Percentiles rank a stretch among this genome's conserved stretches.
Evolutionary conservation across 345 rosid species (phyloP).

Genomic region (Moricandia arvensis): DNA sequence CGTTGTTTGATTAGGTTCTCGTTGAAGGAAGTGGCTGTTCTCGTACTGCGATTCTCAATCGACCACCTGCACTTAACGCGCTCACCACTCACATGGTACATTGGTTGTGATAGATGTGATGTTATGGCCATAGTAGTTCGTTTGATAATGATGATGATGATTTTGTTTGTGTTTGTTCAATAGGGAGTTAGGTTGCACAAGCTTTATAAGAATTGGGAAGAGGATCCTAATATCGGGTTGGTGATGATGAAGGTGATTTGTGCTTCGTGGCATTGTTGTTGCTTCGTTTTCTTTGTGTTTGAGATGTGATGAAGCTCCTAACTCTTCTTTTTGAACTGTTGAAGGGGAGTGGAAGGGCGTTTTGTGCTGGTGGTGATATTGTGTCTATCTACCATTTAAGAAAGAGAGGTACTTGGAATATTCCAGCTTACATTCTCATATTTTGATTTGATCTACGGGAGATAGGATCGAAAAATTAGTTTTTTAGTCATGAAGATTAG

Average conservation of each 20-base stretch:
- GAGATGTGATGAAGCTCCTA: not conserved
- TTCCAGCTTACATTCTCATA: not conserved
- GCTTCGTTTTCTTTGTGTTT: not conserved
- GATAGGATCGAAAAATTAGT: not conserved
- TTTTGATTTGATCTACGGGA: not conserved
- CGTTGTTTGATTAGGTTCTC: slow-evolving; percentile 47
- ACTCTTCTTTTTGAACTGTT: slow-evolving; percentile 22
- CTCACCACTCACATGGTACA: slow-evolving; percentile 57
- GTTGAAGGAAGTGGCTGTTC: slow-evolving; percentile 70
- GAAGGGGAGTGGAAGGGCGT: slow-evolving; percentile 95
- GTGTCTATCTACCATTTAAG: slow-evolving; percentile 61
- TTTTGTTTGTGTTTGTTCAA: not conserved
- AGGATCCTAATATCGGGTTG: slow-evolving; percentile 70
- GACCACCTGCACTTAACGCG: slow-evolving; percentile 84
- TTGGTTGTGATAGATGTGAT: not conserved
- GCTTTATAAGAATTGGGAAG: slow-evolving; percentile 83
- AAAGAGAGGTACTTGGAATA: slow-evolving; percentile 51
- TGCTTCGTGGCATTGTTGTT: not conserved
- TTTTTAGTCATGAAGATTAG: not conserved
- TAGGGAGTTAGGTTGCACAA: slow-evolving; percentile 65
- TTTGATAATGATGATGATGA: not conserved
- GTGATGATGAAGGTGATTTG: slow-evolving; percentile 69
- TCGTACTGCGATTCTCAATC: slow-evolving; percentile 75
- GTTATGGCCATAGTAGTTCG: not conserved
- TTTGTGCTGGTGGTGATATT: slow-evolving; percentile 95